Base-by-base conservation (phyloP, 306 rosid genomes). In the Astragalus membranaceus region DNA sequence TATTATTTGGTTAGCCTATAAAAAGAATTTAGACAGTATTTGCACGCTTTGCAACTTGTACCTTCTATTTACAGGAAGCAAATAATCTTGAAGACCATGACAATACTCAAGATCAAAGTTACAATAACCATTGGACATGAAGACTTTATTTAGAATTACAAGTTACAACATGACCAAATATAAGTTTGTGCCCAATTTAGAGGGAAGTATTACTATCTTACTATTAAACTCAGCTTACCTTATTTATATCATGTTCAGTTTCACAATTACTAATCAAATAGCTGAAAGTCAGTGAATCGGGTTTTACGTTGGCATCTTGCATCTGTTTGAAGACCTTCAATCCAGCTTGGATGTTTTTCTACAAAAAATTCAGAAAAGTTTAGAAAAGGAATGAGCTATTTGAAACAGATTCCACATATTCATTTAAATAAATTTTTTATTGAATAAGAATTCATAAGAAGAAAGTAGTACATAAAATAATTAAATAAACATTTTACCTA, bases 271-370 rank as follows among this genome's bases (percentile, higher is more conserved):
- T 13, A 56, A 94, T 83, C 77, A 94, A 74, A 81, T 81, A 72
- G 85, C 81, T 65, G 81, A 79, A 90, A 42, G 98, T 88, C 5
- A 26, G 66, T 56, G 90, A 84, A 90, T 94, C 95, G 78, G 96
- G 97, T 43, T 81, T 65, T 57, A 88, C 67, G 41, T 63, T 51
- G 49, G 87, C 90, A 64, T 61, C 80, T 81, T 76, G 66, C 96
- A 90, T 94, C 54, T 68, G 79, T 84, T 83, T 74, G 50, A 87
- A 69, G 78, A 94, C 89, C 76, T 32, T 81, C 65, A 84, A 54
- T 33, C 73, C 98, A 64, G 69, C 80, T 41, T 35, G 13, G 57
- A 59, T 70, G 65, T 90, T 90, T 73, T 87, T 94, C 98, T 94
- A 85, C 87, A 76, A 69, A 75, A 20, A 59, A 39, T 64, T 69